These are phyloP conservation scores for Bocquillonia castaneifolia DNA, from an alignment of 441 rosid genomes.

Conservation along the genomic window DNA sequence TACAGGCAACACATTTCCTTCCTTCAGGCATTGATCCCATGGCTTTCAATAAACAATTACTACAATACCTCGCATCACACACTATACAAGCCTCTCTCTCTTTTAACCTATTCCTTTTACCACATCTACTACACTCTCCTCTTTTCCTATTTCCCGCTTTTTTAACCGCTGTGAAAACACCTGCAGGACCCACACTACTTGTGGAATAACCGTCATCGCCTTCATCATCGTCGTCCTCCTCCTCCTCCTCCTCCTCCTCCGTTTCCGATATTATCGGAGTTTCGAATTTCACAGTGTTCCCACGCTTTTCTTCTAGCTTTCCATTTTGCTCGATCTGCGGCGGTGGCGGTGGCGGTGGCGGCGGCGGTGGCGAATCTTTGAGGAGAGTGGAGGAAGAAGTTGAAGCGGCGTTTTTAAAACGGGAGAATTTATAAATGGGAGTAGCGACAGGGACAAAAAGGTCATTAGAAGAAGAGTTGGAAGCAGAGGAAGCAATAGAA, in stretches of 20 bases:
- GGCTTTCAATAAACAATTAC: conserved; percentile 46
- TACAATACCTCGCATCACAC: conserved; percentile 47
- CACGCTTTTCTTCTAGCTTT: conserved; percentile 21
- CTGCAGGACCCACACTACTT: conserved; percentile 7
- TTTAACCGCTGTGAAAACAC: background rate
- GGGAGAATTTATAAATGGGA: conserved; percentile 31
- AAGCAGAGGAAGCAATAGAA: conserved; percentile 17
- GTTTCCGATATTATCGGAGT: conserved; percentile 31
- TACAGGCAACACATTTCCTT: conserved; percentile 54
- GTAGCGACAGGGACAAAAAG: conserved; percentile 30
- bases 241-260: conserved; percentile 7
- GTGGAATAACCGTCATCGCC: conserved; percentile 26
- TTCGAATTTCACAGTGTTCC: conserved; percentile 33
- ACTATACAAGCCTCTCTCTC: conserved; percentile 48
- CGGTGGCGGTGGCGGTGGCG: too few relatives aligned
- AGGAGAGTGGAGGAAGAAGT: too few relatives aligned
- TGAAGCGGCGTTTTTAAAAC: conserved; percentile 16
- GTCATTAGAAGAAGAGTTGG: conserved; percentile 19
- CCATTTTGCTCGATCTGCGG: too few relatives aligned
- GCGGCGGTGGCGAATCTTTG: too few relatives aligned
- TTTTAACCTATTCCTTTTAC: conserved; percentile 36
- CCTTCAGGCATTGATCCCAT: conserved; percentile 76
- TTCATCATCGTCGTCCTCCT: conserved; percentile 9
- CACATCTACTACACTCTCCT: conserved; percentile 42
- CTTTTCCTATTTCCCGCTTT: conserved; percentile 24